Conservation (phyloP, 1,284 basidiomycete genomes). For the Kwoniella shivajii region DNA sequence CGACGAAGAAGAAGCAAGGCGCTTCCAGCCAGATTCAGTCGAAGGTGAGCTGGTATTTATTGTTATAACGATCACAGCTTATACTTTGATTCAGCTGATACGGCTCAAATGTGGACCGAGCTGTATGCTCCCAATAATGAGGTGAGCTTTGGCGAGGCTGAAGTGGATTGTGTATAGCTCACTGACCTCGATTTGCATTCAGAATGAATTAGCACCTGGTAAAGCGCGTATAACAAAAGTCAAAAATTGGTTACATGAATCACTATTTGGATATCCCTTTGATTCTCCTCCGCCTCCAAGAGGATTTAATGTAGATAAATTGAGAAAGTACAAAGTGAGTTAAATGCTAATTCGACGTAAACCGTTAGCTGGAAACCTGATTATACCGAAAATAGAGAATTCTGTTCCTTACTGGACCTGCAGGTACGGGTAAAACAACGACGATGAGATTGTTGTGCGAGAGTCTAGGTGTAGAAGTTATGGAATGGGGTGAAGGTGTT, state of each 20-base stretch:
- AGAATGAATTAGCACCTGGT: constrained; percentile 86
- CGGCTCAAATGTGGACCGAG: constrained; percentile 69
- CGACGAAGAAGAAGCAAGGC: constrained; percentile 29
- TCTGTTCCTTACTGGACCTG: constrained; percentile 81
- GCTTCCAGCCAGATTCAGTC: background rate
- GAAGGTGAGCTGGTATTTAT: background rate
- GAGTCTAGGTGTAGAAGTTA: constrained; percentile 75
- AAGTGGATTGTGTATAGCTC: background rate
- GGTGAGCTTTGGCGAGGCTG: constrained; percentile 56
- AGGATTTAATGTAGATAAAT: constrained; percentile 58
- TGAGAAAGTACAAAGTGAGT: constrained; percentile 76
- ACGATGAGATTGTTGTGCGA: constrained; percentile 73
- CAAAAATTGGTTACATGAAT: constrained; percentile 79
- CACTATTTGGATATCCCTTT: constrained; percentile 62
- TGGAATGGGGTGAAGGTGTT: constrained; percentile 72
- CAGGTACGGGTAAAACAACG: constrained; percentile 88
- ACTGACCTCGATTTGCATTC: constrained; percentile 2
- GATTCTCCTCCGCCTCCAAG: constrained; percentile 29
- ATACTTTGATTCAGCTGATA: background rate
- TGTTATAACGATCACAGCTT: background rate
- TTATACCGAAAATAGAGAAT: constrained; percentile 63
- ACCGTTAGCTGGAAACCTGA: background rate
- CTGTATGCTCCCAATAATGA: constrained; percentile 68
- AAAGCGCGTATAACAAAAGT: constrained; percentile 83
- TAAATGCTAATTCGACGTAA: background rate